Percentiles rank a stretch among this genome's conserved stretches.
Conservation (phyloP, 2,329 filamentous ascomycete genomes). For the Ophiocordyceps camponoti-saundersi region DNA sequence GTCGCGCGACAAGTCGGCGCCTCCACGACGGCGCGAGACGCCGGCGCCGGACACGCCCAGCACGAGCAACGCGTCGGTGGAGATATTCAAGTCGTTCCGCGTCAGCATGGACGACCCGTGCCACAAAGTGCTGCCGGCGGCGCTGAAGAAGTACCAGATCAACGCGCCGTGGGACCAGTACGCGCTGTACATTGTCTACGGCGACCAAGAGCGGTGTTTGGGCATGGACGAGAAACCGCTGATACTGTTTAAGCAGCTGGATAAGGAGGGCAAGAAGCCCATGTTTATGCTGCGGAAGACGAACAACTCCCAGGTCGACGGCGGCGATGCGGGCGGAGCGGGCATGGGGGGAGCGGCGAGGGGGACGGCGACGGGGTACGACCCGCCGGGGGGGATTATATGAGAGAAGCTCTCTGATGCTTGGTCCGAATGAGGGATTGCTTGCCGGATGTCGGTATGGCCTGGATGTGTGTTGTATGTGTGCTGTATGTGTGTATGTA, state of each 20-base stretch:
- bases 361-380: conserved; percentile 30
- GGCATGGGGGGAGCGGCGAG: conserved; percentile 28
- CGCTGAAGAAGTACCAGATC: conserved; percentile 96
- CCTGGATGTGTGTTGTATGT: too few relatives aligned
- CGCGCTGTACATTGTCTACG: conserved; percentile 93
- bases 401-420: conserved; percentile 10
- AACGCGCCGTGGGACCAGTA: conserved; percentile 96
- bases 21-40: conserved; percentile 42
- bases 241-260: conserved; percentile 91
- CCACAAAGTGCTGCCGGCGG: conserved; percentile 89
- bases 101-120: conserved; percentile 97
- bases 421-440: too few relatives aligned
- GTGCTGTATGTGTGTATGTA: too few relatives aligned
- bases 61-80: conserved; percentile 47
- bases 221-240: conserved; percentile 85
- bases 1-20: conserved; percentile 8
- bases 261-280: conserved; percentile 92
- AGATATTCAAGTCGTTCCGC: conserved; percentile 98
- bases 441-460: too few relatives aligned
- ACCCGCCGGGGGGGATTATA: conserved; percentile 44
- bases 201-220: conserved; percentile 91
- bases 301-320: conserved; percentile 32
- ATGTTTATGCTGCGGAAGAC: conserved; percentile 94
- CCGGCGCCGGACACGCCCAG: conserved; percentile 44
- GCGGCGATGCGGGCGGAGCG: conserved; percentile 34